A percentile compares a stretch with the other conserved stretches of the same genome.
Conservation (phyloP, 148 eudicot genomes). For the Vaccinium myrtillus region DNA sequence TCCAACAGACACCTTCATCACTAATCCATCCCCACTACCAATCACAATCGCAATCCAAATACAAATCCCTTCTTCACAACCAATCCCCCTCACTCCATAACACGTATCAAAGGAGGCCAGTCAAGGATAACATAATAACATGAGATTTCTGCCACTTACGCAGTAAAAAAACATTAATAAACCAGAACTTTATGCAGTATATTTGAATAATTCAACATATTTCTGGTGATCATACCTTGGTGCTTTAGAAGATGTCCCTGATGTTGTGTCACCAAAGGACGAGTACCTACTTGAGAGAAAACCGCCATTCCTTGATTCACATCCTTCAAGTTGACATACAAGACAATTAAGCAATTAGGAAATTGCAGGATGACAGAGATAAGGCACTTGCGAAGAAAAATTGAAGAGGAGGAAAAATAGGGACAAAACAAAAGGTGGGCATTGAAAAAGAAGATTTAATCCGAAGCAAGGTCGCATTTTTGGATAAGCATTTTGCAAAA, state of each 20-base stretch:
- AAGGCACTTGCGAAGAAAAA: not conserved
- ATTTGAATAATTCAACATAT: not conserved
- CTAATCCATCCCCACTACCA: not conserved
- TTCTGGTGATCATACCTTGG: conserved; percentile 50
- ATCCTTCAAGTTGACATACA: conserved; percentile 42
- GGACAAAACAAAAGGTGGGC: not conserved
- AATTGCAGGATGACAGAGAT: not conserved
- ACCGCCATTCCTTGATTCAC: conserved; percentile 52
- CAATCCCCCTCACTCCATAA: not conserved
- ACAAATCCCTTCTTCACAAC: not conserved
- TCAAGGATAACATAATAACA: not conserved
- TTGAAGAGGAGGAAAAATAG: not conserved
- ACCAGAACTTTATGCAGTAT: not conserved
- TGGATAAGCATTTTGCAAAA: not conserved
- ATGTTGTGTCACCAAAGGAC: conserved; percentile 50
- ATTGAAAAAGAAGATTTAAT: not conserved
- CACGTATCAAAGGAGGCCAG: not conserved
- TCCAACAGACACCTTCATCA: not conserved
- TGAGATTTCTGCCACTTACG: not conserved
- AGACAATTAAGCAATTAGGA: conserved; percentile 19
- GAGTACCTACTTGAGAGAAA: conserved; percentile 54
- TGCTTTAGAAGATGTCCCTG: conserved; percentile 63
- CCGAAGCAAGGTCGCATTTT: not conserved
- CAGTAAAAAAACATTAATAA: not conserved
- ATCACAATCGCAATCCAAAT: not conserved